phyloP scores from a whole-genome alignment of 306 rosid genomes.

The Acacia melanoxylon region DNA sequence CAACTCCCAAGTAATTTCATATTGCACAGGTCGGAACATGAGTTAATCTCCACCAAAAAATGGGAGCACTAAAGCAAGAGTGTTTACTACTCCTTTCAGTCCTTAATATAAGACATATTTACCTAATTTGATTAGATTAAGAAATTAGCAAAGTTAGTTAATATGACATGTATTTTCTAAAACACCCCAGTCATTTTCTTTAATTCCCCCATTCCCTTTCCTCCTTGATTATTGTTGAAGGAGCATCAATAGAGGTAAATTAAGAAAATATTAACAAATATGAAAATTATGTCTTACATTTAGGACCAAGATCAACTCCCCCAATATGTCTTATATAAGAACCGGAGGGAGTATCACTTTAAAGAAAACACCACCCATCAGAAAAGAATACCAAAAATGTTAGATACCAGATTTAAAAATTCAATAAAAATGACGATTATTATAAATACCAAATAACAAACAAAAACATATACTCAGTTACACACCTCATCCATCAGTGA shows the following conservation, averaged over 20 bases:
- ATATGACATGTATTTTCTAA: too few relatives aligned
- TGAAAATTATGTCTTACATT: too few relatives aligned
- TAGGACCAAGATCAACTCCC: too few relatives aligned
- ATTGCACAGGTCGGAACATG: background rate
- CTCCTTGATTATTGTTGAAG: too few relatives aligned
- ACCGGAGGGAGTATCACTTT: background rate
- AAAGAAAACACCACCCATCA: background rate
- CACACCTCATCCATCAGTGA: conserved; percentile 16
- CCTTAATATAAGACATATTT: too few relatives aligned
- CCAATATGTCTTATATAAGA: too few relatives aligned
- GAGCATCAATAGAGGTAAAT: too few relatives aligned
- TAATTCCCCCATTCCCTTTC: too few relatives aligned
- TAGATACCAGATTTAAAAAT: background rate
- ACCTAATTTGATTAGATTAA: too few relatives aligned
- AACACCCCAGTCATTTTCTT: too few relatives aligned
- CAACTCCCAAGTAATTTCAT: conserved; percentile 4
- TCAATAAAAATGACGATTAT: background rate
- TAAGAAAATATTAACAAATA: too few relatives aligned
- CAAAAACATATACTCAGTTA: background rate
- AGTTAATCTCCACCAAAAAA: background rate
- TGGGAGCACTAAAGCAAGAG: background rate
- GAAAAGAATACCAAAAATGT: background rate
- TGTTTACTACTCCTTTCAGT: background rate
- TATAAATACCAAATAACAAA: background rate
- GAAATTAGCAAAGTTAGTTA: too few relatives aligned